phyloP scores from a whole-genome alignment of 2,329 filamentous ascomycete species.

The Cytospora mali region DNA sequence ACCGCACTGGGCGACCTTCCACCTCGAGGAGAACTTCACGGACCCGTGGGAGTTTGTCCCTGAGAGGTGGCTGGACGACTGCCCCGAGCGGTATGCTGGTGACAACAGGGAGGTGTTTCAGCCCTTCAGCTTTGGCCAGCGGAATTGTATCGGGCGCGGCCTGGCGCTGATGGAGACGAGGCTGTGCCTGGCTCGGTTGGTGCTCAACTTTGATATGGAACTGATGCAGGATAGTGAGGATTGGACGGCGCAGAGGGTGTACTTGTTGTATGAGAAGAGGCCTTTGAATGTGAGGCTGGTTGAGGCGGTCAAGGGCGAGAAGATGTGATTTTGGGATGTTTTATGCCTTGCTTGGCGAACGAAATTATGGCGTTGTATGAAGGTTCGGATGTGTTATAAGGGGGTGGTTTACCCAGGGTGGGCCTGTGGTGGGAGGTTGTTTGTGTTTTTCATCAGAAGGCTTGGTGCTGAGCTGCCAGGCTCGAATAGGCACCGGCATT shows the following conservation, averaged over 20 bases:
- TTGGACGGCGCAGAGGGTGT: constrained; percentile 29
- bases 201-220: constrained; percentile 35
- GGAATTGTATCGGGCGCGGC: constrained; percentile 27
- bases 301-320: constrained; percentile 1
- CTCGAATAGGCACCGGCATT: neutral
- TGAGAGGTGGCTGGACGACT: constrained; percentile 37
- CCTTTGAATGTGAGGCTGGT: constrained; percentile 29
- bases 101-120: constrained; percentile 29
- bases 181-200: constrained; percentile 30
- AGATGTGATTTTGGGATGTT: neutral
- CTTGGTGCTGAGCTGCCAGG: neutral
- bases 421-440: too few species aligned
- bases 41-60: constrained; percentile 36
- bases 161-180: constrained; percentile 34
- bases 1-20: constrained; percentile 32
- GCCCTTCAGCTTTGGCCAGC: constrained; percentile 24
- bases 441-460: neutral
- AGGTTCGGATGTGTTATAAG: too few species aligned
- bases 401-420: too few species aligned
- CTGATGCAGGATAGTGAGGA: constrained; percentile 27
- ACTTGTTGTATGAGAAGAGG: constrained; percentile 31
- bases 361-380: neutral
- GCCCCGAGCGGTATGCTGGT: constrained; percentile 16
- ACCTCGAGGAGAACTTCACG: constrained; percentile 35
- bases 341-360: neutral